phyloP scores from a whole-genome alignment of 2,329 filamentous ascomycete genomes.

The Helicocarpus griseus region DNA sequence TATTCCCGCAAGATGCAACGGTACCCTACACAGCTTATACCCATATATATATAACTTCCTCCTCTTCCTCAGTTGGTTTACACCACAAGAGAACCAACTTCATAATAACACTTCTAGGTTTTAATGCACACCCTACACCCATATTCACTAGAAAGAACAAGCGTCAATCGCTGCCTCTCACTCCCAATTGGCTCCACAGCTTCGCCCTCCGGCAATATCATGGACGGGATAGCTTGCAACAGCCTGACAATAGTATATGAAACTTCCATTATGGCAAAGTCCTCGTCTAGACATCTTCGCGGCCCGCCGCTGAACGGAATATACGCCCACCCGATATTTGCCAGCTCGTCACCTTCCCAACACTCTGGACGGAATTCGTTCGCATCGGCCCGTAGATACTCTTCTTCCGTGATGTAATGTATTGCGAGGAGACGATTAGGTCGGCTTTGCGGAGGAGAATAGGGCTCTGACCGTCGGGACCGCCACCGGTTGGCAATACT shows the following conservation, averaged over 20 bases:
- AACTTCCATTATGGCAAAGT: constrained; percentile 15
- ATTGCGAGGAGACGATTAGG: constrained; percentile 17
- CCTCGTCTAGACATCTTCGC: constrained; percentile 18
- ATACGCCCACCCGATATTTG: constrained; percentile 20
- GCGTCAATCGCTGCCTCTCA: constrained; percentile 15
- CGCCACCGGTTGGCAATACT: constrained; percentile 41
- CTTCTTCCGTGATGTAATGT: constrained; percentile 35
- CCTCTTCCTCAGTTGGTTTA: too few species aligned
- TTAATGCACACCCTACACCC: constrained; percentile 14
- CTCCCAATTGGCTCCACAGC: constrained; percentile 13
- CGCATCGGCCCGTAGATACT: constrained; percentile 17
- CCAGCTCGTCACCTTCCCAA: constrained; percentile 18
- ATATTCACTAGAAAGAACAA: constrained; percentile 18
- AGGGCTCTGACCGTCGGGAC: constrained; percentile 38
- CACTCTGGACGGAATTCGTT: constrained; percentile 17
- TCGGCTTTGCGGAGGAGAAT: constrained; percentile 21
- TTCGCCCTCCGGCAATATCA: constrained; percentile 11
- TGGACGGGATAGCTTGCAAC: constrained; percentile 8
- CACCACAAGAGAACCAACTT: too few species aligned
- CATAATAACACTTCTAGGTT: too few species aligned
- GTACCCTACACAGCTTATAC: too few species aligned
- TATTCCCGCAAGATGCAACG: too few species aligned
- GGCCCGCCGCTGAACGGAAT: constrained; percentile 24
- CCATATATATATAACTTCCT: too few species aligned
- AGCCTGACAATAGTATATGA: constrained; percentile 17